Conservation (phyloP, 768 basidiomycete species). For the Kwoniella heveanensis region DNA sequence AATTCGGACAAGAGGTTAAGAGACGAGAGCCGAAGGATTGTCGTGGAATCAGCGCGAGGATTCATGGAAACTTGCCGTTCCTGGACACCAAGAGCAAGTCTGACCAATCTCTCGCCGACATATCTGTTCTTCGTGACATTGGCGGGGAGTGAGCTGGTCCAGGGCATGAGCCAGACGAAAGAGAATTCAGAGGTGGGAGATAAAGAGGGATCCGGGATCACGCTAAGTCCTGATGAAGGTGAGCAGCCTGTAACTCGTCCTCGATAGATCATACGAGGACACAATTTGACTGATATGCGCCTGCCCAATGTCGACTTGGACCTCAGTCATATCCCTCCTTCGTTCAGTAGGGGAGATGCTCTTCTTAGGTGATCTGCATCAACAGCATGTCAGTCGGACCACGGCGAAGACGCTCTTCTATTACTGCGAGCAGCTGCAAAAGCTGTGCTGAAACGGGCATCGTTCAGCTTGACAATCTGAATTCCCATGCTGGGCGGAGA, state of each 20-base stretch:
- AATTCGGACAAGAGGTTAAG: conserved; percentile 19
- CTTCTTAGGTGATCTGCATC: conserved; percentile 14
- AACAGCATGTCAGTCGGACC: conserved; percentile 17
- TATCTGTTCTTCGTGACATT: conserved; percentile 25
- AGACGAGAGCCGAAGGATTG: conserved; percentile 11
- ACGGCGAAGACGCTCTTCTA: conserved; percentile 17
- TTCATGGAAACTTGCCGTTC: conserved; percentile 25
- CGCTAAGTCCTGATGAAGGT: conserved; percentile 7
- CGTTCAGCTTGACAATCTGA: not conserved
- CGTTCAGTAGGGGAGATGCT: conserved; percentile 17
- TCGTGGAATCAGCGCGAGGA: conserved; percentile 17
- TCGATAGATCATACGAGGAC: conserved; percentile 3
- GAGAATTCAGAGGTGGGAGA: not conserved
- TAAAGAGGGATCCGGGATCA: not conserved
- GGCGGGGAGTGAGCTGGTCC: conserved; percentile 17
- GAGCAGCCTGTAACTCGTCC: not conserved
- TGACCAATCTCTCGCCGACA: conserved; percentile 28
- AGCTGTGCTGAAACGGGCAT: not conserved
- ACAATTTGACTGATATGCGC: not conserved
- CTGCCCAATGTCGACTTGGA: too few species aligned
- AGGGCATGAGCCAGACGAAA: not conserved
- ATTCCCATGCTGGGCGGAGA: too few species aligned
- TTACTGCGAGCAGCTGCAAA: conserved; percentile 20
- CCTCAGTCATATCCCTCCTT: conserved; percentile 14
- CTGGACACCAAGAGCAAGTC: conserved; percentile 23